Conservation (phyloP, 192 early-diverging fungal genomes). For the Podila verticillata region DNA sequence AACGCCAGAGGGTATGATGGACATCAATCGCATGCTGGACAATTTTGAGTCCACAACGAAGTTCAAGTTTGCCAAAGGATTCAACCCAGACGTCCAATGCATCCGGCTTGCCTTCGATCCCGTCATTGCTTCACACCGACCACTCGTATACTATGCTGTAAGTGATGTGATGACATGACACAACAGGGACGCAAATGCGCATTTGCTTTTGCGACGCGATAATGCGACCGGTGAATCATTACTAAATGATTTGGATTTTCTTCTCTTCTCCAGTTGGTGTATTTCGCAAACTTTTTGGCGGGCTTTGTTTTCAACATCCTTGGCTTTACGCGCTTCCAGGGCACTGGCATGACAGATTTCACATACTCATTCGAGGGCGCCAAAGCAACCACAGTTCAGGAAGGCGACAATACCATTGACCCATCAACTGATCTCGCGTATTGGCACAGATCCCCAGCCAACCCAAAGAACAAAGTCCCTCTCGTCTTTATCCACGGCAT, state of each 20-base stretch:
- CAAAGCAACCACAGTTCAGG: constrained; percentile 5
- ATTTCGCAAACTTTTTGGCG: constrained; percentile 12
- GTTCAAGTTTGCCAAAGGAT: constrained; percentile 53
- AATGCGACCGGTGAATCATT: background rate
- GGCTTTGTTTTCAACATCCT: constrained; percentile 5
- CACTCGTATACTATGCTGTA: constrained; percentile 60
- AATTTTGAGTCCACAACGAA: constrained; percentile 42
- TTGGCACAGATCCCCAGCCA: constrained; percentile 52
- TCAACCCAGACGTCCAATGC: constrained; percentile 55
- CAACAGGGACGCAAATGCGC: background rate
- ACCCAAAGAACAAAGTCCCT: constrained; percentile 47
- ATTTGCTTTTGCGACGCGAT: background rate
- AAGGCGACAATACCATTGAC: background rate
- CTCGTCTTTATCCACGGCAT: constrained; percentile 76
- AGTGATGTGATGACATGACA: constrained; percentile 27
- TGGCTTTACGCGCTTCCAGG: constrained; percentile 22
- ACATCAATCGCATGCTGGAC: constrained; percentile 50
- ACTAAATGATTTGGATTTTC: background rate
- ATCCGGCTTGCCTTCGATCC: constrained; percentile 65
- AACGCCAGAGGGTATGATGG: constrained; percentile 27
- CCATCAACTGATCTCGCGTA: constrained; percentile 38
- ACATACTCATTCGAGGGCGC: background rate
- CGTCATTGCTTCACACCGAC: constrained; percentile 62
- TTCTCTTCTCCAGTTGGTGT: constrained; percentile 1
- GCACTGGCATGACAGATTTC: background rate